Evolutionary conservation across 495 filamentous ascomycete genomes (phyloP).

Genomic region (Amorphotheca resinae): DNA sequence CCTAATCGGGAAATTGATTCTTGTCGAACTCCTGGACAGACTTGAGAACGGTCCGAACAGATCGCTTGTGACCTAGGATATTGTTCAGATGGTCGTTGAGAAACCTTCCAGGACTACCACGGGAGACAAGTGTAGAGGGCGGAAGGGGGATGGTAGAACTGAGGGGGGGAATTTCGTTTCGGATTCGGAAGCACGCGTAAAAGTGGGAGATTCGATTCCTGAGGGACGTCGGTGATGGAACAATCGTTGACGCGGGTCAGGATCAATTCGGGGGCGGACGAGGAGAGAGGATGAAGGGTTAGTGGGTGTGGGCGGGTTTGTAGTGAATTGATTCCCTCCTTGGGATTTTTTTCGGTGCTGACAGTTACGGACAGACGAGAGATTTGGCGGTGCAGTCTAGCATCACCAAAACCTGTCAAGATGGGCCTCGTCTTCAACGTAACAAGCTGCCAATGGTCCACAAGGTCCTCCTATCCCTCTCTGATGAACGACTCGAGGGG

Average conservation of each 20-base stretch:
- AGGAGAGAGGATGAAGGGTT: background rate
- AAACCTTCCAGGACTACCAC: background rate
- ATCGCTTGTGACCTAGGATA: slow-evolving; percentile 2
- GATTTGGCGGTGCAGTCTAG: slow-evolving; percentile 11
- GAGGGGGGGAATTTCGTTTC: too few relatives aligned
- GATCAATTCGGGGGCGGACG: background rate
- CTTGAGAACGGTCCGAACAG: slow-evolving; percentile 3
- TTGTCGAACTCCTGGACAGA: slow-evolving; percentile 5
- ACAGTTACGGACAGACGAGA: slow-evolving; percentile 18
- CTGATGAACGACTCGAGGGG: slow-evolving; percentile 6
- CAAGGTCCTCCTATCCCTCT: slow-evolving; percentile 14
- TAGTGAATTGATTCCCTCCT: slow-evolving; percentile 13
- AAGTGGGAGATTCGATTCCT: background rate
- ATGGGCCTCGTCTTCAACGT: slow-evolving; percentile 13
- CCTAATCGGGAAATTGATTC: slow-evolving; percentile 16
- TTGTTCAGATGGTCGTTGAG: slow-evolving; percentile 5
- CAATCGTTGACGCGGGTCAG: background rate
- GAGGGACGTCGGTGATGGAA: background rate
- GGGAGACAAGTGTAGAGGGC: background rate
- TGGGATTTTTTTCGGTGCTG: slow-evolving; percentile 6
- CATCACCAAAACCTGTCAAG: slow-evolving; percentile 9
- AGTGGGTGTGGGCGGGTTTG: background rate
- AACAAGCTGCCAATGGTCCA: slow-evolving; percentile 16
- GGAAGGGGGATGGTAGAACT: background rate
- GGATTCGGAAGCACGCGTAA: too few relatives aligned